Conservation (phyloP, 2,329 filamentous ascomycete species). For the Aspergillus clavatus region DNA sequence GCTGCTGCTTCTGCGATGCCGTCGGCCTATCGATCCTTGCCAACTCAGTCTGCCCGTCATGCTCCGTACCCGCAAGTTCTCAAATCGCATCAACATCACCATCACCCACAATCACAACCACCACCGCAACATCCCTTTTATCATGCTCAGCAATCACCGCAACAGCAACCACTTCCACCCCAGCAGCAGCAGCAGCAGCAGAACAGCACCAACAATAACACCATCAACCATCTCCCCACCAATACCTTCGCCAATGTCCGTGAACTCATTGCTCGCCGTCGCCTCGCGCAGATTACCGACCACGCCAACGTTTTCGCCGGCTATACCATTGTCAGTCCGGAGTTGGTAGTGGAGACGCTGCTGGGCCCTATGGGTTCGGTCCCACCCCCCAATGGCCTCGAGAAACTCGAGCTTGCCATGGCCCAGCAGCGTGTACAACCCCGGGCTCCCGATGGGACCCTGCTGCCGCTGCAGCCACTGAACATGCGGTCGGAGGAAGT, state of each 20-base stretch:
- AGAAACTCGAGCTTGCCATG: slow-evolving; percentile 42
- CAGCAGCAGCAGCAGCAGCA: slow-evolving; percentile 14
- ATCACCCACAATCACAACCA: slow-evolving; percentile 15
- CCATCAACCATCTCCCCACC: slow-evolving; percentile 26
- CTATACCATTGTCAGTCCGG: slow-evolving; percentile 41
- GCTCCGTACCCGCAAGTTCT: slow-evolving; percentile 34
- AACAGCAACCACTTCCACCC: slow-evolving; percentile 6
- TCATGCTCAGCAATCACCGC: slow-evolving; percentile 9
- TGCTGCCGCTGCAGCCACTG: slow-evolving; percentile 36
- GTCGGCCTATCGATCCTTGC: slow-evolving; percentile 40
- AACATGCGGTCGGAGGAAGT: slow-evolving; percentile 44
- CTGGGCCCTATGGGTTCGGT: slow-evolving; percentile 40
- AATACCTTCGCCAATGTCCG: slow-evolving; percentile 41
- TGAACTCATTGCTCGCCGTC: slow-evolving; percentile 39
- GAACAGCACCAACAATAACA: slow-evolving; percentile 15
- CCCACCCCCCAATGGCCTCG: slow-evolving; percentile 38
- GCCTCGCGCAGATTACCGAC: slow-evolving; percentile 41
- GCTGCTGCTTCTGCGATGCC: slow-evolving; percentile 38
- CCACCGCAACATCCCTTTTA: slow-evolving; percentile 10
- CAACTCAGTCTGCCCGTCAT: slow-evolving; percentile 35
- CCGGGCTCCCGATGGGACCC: slow-evolving; percentile 34
- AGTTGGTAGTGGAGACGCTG: slow-evolving; percentile 41
- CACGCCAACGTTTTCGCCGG: slow-evolving; percentile 43
- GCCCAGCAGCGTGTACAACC: slow-evolving; percentile 41
- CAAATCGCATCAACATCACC: slow-evolving; percentile 31